Evolutionary conservation across 2,329 filamentous ascomycete species (phyloP), one percentile per base, ranked within the genome.

Genomic region (Epichloe aotearoae): DNA sequence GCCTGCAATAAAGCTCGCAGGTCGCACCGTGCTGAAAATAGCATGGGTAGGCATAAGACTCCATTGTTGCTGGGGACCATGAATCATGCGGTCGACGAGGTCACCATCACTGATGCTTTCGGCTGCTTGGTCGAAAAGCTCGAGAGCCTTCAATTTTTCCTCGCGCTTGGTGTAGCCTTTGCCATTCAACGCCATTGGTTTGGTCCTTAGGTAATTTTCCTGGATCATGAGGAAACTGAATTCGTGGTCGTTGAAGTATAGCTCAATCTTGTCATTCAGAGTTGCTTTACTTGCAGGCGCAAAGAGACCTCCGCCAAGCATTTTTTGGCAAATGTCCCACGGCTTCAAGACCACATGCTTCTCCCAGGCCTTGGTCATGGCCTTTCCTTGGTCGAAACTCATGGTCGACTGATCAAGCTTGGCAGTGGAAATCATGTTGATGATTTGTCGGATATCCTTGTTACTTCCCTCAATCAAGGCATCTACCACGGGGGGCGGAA

Each of bases 201-300:
- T 87, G 2, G 88, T 89, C 55, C 82, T 84, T 12, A 98, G 75
- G 59, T 98, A 98, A 63, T 98, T 98, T 66, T 98, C 94, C 65
- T 98, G 93, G 45, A 98, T 82, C 93, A 98, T 97, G 49, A 98
- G 74, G 62, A 84, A 93, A 61, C 89, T 96, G 69, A 97, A 95
- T 61, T 98, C 93, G 62, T 98, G 93, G 61, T 98, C 93, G 66
- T 98, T 97, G 74, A 98, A 98, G 67, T 98, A 98, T 1, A 98
- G 80, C 68, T 98, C 91, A 55, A 94, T 93, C 74, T 98, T 98
- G 66, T 98, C 91, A 64, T 97, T 97, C 37, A 98, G 72, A 0
- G 88, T 95, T 3, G 87, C 74, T 57, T 88, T 94, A 68, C 88
- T 94, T 47, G 83, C 81, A 4, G 83, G 77, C 23, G 86, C 77